A percentile compares a stretch with the other conserved stretches of the same genome.
Conservation (phyloP, 1,139 yeast species). For the Suhomyces atakaporum region DNA sequence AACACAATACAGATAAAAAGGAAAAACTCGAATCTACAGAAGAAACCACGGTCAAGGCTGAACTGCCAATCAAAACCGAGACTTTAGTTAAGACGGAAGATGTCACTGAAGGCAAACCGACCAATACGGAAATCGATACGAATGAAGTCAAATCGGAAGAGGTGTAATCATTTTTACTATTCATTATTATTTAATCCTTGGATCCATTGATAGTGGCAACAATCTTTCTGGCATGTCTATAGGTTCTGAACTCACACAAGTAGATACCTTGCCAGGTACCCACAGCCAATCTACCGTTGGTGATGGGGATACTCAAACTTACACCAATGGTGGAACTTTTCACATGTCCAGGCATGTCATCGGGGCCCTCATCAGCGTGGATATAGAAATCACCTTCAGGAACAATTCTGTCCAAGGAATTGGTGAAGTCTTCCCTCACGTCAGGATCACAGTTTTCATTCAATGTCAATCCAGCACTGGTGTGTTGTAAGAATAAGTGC, state of each 20-base stretch:
- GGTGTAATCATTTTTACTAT: too few species aligned
- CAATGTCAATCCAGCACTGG: conserved; percentile 73
- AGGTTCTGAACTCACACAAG: conserved; percentile 69
- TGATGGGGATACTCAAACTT: conserved; percentile 64
- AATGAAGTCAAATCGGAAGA: too few species aligned
- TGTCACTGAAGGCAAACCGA: too few species aligned
- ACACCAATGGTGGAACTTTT: conserved; percentile 69
- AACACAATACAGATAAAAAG: neutral
- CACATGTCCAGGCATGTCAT: conserved; percentile 83
- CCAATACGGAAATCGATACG: too few species aligned
- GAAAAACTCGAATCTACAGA: neutral
- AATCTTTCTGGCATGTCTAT: conserved; percentile 61
- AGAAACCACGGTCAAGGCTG: neutral
- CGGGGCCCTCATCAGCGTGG: conserved; percentile 77
- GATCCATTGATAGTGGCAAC: conserved; percentile 76
- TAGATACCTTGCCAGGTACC: conserved; percentile 90
- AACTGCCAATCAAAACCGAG: too few species aligned
- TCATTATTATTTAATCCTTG: conserved; percentile 21
- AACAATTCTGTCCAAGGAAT: conserved; percentile 61
- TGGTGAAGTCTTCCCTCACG: conserved; percentile 68
- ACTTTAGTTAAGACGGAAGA: too few species aligned
- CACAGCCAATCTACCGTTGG: conserved; percentile 63
- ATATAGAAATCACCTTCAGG: conserved; percentile 69
- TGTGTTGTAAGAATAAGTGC: conserved; percentile 72
- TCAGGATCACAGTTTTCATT: conserved; percentile 84